These are phyloP conservation scores for Quercus agrifolia DNA, from an alignment of 306 rosid genomes.

Conservation along the genomic window DNA sequence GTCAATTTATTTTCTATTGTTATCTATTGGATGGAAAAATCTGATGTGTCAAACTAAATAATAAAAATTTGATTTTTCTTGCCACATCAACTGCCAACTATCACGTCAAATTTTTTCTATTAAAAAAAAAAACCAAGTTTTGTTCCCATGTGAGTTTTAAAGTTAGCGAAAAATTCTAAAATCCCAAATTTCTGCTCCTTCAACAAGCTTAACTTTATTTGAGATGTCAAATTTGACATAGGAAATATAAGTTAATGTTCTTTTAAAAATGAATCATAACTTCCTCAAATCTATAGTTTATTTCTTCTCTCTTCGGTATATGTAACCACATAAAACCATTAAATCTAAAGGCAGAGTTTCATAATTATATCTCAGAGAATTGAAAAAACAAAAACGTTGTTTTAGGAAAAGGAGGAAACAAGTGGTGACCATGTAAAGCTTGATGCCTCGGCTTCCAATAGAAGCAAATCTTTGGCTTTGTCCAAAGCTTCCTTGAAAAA, in stretches of 20 bases:
- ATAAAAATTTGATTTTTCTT: too few species aligned
- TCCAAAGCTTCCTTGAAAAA: not conserved
- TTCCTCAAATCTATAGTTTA: slow-evolving; percentile 46
- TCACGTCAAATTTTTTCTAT: too few species aligned
- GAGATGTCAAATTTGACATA: too few species aligned
- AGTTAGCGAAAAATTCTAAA: slow-evolving; percentile 18
- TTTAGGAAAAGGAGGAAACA: not conserved
- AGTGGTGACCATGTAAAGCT: slow-evolving; percentile 27
- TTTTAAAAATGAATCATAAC: slow-evolving; percentile 50
- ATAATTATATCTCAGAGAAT: not conserved
- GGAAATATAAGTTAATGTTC: slow-evolving; percentile 31
- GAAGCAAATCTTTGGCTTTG: too few species aligned
- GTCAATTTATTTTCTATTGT: too few species aligned
- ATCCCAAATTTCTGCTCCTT: slow-evolving; percentile 42
- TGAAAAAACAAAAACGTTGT: not conserved
- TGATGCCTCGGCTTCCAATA: not conserved
- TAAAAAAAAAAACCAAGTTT: too few species aligned
- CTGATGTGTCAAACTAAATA: too few species aligned
- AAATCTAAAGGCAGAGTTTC: too few species aligned
- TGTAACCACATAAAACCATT: slow-evolving; percentile 18
- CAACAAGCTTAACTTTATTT: slow-evolving; percentile 13
- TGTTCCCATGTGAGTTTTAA: too few species aligned
- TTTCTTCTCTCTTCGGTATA: slow-evolving; percentile 62
- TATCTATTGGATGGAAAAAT: too few species aligned
- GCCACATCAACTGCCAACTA: too few species aligned